A percentile compares a stretch with the other conserved stretches of the same genome.
phyloP scores from a whole-genome alignment of 2,329 filamentous ascomycete species.

The Setomelanomma holmii region DNA sequence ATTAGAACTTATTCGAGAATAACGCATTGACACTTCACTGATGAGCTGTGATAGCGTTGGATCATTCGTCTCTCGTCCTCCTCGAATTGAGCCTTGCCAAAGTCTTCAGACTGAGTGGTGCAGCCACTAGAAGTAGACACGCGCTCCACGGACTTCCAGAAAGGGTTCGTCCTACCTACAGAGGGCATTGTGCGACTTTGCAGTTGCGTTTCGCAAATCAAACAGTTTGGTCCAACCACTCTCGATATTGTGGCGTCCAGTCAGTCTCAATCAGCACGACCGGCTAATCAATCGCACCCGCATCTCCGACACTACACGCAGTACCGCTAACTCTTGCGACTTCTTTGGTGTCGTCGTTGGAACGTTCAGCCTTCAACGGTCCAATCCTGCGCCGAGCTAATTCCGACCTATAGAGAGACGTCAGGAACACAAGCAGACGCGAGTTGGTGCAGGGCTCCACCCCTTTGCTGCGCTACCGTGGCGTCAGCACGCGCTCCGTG shows the following conservation, averaged over 20 bases:
- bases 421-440: not conserved
- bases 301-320: conserved; percentile 19
- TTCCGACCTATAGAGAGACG: not conserved
- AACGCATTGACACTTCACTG: no score
- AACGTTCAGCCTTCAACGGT: not conserved
- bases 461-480: conserved; percentile 23
- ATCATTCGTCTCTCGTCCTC: not conserved
- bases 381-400: not conserved
- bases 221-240: not conserved
- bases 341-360: conserved; percentile 7
- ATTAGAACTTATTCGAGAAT: no score
- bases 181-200: conserved; percentile 8
- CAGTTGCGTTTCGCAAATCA: not conserved
- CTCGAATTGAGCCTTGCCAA: not conserved
- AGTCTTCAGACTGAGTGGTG: not conserved
- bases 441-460: conserved; percentile 1
- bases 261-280: conserved; percentile 3
- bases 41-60: no score
- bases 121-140: not conserved
- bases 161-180: conserved; percentile 5
- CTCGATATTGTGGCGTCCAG: conserved; percentile 15
- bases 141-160: not conserved
- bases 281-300: conserved; percentile 15
- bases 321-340: conserved; percentile 1
- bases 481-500: conserved; percentile 17